Evolutionary conservation across 2,329 filamentous ascomycete species (phyloP), one percentile per base, ranked within the genome.

Genomic region (Pezicula neosporulosa): DNA sequence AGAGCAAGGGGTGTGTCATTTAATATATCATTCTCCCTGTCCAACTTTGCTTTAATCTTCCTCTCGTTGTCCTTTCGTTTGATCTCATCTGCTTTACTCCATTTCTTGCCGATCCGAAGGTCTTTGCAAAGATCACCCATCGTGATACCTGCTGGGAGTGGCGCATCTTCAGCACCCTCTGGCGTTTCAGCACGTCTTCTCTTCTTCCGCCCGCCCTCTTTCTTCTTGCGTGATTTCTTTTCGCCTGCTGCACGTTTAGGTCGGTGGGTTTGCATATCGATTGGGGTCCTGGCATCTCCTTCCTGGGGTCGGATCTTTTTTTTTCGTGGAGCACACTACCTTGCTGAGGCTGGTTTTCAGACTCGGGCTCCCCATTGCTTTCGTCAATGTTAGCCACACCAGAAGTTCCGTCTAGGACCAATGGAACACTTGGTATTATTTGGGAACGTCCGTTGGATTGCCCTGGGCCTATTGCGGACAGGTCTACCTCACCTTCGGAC

Each of bases 61-160:
- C 69, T 54, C 55, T 79, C 72, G 42, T 75, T 70, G 70, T 89
- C 80, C 41, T 89, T 82, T 57, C 85, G 77, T 39, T 83, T 81
- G 60, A 94, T 84, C 62, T 87, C 83, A 60, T 85, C 82, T 59
- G 90, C 87, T 3, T 85, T 80, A 61, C 84, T 85, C 50, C 90
- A 92, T 53, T 86, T 84, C 66, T 87, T 89, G 51, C 89, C 89
- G 50, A 86, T 85, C 19, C 78, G 77, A 48, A 87, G 72, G 62
- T 90, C 86, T 55, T 78, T 81, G 46, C 83, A 88, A 3, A 94
- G 70, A 51, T 90, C 86, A 41, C 77, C 80, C 83, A 94, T 90
- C 49, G 82, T 89, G 24, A 88, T 77, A 3, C 77, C 78, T 21
- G 79, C 78, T 19, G 82, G 74, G 49, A 93, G 84, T 55, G 78